Evolutionary conservation across 306 rosid species (phyloP), one percentile per base, ranked within the genome.

Genomic region (Urtica urens): DNA sequence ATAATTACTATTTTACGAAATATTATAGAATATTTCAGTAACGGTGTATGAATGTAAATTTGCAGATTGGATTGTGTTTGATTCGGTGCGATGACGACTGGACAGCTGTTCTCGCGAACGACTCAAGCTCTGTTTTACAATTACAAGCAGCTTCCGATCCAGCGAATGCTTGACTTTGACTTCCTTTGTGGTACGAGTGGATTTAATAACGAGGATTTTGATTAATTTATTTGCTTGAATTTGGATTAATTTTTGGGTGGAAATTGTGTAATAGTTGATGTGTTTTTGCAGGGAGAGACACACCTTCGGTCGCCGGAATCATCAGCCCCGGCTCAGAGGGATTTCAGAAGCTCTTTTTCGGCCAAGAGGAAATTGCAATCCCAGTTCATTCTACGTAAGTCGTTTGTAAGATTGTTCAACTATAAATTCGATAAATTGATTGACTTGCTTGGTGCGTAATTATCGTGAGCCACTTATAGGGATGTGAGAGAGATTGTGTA

Each of bases 131-230:
- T 92, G 55, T 92, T 92, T 73, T 92, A 92, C 74, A 92, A 85
- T 73, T 85, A 92, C 80, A 92, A 92, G 80, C 99, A 92, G 58
- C 87, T 92, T 51, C 99, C 99, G 23, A 77, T 85, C 58, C 99
- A 92, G 71, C 73, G 96, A 71, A 92, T 92, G 99, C 96, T 92
- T 44, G 99, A 92, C 77, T 92, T 92, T 66, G 99, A 92, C 78
- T 85, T 85, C 73, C 99, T 92, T 38, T 92, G 99, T 4, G 99
- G 99, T 92, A 53, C 23, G 87, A 67, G 16, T 53, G 0, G 23
- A 17, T 2, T 23, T 35, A n/a, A 10, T 14, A 17, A 29, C 57
- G 22, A 8, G 9, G 27, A n/a, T 45, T n/a, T 10, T 8, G 14
- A 21, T 58, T 15, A 31, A 18, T 1, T 33, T 10, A 19, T 46